Conservation (phyloP, 2,329 filamentous ascomycete genomes). For the Leptosphaerulina australis region DNA sequence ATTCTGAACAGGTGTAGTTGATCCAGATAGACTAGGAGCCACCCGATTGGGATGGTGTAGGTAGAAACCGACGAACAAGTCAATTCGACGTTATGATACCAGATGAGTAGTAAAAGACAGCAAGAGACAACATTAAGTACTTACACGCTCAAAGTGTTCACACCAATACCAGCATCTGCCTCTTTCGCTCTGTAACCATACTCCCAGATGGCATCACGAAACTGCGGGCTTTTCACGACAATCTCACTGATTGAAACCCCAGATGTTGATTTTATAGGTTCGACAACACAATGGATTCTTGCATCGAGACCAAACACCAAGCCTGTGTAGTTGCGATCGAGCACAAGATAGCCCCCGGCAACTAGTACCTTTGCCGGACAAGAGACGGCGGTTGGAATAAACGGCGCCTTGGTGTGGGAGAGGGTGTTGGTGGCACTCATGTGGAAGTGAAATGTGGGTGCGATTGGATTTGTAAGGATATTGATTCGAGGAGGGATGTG, state of each 20-base stretch:
- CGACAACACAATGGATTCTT: constrained; percentile 65
- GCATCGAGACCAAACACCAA: constrained; percentile 69
- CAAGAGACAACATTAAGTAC: constrained; percentile 46
- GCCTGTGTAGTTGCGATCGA: constrained; percentile 84
- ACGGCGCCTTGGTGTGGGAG: constrained; percentile 21
- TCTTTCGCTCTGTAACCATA: constrained; percentile 77
- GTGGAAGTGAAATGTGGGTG: constrained; percentile 19
- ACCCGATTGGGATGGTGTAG: constrained; percentile 5
- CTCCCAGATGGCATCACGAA: constrained; percentile 82
- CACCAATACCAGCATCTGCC: constrained; percentile 77
- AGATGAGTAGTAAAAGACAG: constrained; percentile 3
- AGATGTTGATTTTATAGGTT: constrained; percentile 62
- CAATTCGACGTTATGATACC: constrained; percentile 1
- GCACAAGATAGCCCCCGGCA: constrained; percentile 91
- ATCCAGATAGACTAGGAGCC: background rate
- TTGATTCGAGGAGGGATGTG: constrained; percentile 23
- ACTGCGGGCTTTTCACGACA: constrained; percentile 90
- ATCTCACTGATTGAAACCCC: constrained; percentile 72
- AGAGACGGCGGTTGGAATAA: constrained; percentile 63
- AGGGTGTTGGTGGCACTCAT: constrained; percentile 22
- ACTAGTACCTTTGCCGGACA: constrained; percentile 96
- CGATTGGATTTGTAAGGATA: constrained; percentile 21
- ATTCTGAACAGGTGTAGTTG: constrained; percentile 4
- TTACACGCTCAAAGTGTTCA: constrained; percentile 80
- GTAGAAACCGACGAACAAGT: background rate